Conservation (phyloP, 73 alveolate genomes). For the Symbiodinium pilosum region DNA sequence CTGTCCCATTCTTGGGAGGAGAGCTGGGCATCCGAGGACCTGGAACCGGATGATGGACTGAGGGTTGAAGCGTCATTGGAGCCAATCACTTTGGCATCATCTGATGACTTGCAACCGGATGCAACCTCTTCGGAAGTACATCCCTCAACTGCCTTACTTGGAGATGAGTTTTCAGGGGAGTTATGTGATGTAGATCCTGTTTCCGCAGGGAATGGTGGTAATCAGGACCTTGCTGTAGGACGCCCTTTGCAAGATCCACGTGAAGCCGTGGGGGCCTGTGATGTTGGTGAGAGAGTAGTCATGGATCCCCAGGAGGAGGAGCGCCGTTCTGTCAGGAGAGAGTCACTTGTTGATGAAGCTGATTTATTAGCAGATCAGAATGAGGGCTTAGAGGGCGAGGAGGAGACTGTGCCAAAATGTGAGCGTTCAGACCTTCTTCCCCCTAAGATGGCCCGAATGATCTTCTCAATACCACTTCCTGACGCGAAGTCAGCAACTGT, state of each 20-base stretch:
- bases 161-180: too few species aligned
- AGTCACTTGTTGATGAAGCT: background rate
- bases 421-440: background rate
- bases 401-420: background rate
- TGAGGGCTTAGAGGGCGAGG: background rate
- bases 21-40: background rate
- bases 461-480: background rate
- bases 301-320: background rate
- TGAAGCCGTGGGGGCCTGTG: too few species aligned
- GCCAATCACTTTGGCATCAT: background rate
- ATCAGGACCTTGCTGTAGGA: too few species aligned
- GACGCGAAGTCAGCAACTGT: background rate
- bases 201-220: too few species aligned
- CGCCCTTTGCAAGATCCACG: too few species aligned
- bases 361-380: background rate
- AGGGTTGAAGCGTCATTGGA: background rate
- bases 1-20: too few species aligned
- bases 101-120: background rate
- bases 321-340: background rate
- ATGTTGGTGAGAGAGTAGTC: background rate
- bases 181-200: too few species aligned
- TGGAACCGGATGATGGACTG: background rate
- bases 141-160: too few species aligned
- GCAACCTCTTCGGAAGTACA: too few species aligned
- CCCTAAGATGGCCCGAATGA: background rate